phyloP scores from a whole-genome alignment of 352 stramenopile genomes.

The Paralagenidium karlingii region DNA sequence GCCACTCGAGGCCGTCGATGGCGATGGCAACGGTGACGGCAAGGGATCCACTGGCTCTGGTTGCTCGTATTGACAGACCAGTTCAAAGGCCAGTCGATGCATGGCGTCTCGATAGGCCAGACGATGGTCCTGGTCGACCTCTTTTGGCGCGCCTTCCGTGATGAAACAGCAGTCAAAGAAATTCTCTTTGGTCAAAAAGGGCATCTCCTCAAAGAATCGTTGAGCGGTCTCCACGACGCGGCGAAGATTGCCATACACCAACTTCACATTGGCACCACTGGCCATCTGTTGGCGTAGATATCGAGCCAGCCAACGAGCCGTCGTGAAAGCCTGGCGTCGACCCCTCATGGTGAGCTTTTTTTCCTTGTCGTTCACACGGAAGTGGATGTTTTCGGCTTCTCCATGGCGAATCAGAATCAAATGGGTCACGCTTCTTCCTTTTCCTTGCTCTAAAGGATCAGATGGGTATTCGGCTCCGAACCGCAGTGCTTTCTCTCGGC shows the following conservation, averaged over 20 bases:
- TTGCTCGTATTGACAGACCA: constrained; percentile 40
- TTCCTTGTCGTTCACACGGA: constrained; percentile 53
- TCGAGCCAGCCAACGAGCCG: constrained; percentile 29
- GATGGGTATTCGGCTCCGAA: not conserved
- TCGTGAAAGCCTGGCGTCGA: constrained; percentile 38
- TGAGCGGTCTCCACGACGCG: constrained; percentile 59
- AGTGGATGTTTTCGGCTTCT: constrained; percentile 79
- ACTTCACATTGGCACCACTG: constrained; percentile 24
- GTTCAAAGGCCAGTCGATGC: constrained; percentile 65
- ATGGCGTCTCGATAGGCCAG: constrained; percentile 62
- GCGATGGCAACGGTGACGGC: too few species aligned
- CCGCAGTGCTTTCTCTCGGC: too few species aligned
- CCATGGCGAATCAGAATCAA: constrained; percentile 63
- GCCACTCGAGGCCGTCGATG: too few species aligned
- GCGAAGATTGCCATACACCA: constrained; percentile 54
- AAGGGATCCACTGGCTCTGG: constrained; percentile 7
- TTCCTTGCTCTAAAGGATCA: constrained; percentile 7
- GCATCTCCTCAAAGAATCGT: constrained; percentile 39
- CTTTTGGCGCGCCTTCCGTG: constrained; percentile 50
- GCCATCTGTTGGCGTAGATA: constrained; percentile 16
- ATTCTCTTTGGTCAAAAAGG: constrained; percentile 37
- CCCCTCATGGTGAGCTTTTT: constrained; percentile 54
- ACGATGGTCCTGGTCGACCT: constrained; percentile 33
- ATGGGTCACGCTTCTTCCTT: constrained; percentile 23
- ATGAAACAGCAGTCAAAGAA: constrained; percentile 50